Evolutionary conservation across 352 stramenopile species (phyloP).

Genomic region (Pseudoperonospora humuli): DNA sequence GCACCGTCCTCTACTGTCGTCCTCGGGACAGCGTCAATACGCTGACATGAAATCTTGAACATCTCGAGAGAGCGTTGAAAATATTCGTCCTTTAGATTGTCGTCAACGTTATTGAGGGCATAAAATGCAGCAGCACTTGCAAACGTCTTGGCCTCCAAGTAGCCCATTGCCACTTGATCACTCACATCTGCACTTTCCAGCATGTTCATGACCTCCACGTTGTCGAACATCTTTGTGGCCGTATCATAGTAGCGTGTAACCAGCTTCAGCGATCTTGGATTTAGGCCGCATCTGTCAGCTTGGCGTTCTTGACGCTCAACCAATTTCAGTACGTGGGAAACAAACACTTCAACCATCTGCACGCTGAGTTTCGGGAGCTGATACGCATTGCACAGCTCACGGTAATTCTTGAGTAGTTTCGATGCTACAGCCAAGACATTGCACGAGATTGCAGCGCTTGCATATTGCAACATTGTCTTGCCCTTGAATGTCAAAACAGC

Average conservation of each 20-base stretch:
- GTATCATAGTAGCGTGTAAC: constrained; percentile 68
- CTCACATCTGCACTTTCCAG: constrained; percentile 36
- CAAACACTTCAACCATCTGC: constrained; percentile 75
- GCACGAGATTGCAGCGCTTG: constrained; percentile 48
- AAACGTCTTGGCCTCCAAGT: constrained; percentile 65
- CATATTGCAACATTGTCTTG: constrained; percentile 60
- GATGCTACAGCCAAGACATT: constrained; percentile 67
- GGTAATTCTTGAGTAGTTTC: constrained; percentile 72
- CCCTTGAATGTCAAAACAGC: constrained; percentile 26
- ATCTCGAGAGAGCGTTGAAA: constrained; percentile 52
- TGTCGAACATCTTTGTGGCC: constrained; percentile 76
- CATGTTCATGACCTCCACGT: constrained; percentile 62
- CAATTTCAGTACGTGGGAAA: constrained; percentile 72
- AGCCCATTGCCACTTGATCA: constrained; percentile 46
- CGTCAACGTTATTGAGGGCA: constrained; percentile 31
- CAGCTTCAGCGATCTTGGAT: constrained; percentile 30
- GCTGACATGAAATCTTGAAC: constrained; percentile 41
- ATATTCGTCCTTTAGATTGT: constrained; percentile 37
- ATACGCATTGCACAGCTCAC: constrained; percentile 56
- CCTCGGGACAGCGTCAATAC: constrained; percentile 4
- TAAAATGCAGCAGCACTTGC: constrained; percentile 59
- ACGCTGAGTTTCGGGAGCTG: constrained; percentile 67
- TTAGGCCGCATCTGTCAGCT: constrained; percentile 4
- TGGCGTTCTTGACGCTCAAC: constrained; percentile 53
- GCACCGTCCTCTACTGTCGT: background rate